Percentiles rank a stretch among this genome's conserved stretches.
These are phyloP conservation scores for Gelatoporia subvermispora DNA, from an alignment of 768 basidiomycete species.

Conservation along the genomic window DNA sequence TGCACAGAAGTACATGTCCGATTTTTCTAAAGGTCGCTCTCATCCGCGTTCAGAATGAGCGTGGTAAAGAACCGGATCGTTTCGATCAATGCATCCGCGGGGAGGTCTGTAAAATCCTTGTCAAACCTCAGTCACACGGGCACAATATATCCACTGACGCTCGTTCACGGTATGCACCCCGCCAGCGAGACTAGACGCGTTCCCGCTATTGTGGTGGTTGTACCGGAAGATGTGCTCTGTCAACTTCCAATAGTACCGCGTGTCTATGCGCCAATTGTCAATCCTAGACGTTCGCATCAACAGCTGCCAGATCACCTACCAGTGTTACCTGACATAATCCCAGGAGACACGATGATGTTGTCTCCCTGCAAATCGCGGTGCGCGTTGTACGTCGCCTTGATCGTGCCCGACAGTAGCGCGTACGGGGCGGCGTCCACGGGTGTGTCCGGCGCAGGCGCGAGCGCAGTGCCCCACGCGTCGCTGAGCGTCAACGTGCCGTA, in stretches of 20 bases:
- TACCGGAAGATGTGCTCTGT: constrained; percentile 45
- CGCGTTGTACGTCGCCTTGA: constrained; percentile 33
- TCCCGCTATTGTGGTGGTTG: constrained; percentile 21
- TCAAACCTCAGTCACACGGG: not conserved
- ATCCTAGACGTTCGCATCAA: not conserved
- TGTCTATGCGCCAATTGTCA: constrained; percentile 27
- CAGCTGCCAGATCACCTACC: constrained; percentile 18
- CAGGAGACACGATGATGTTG: constrained; percentile 34
- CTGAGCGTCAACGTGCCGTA: constrained; percentile 33
- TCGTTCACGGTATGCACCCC: constrained; percentile 28
- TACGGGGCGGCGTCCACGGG: constrained; percentile 34
- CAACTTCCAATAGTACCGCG: constrained; percentile 40
- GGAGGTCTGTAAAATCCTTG: constrained; percentile 19
- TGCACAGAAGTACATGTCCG: no score
- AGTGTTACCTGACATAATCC: constrained; percentile 31
- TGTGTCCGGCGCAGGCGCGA: constrained; percentile 40
- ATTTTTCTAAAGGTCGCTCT: constrained; percentile 15
- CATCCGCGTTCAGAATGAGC: constrained; percentile 41
- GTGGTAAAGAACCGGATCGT: constrained; percentile 40
- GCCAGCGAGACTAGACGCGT: constrained; percentile 14
- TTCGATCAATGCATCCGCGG: constrained; percentile 33
- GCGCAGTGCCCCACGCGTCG: constrained; percentile 30
- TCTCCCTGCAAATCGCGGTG: constrained; percentile 23
- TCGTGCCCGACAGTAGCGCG: constrained; percentile 37
- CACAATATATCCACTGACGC: constrained; percentile 12